A percentile compares a stretch with the other conserved stretches of the same genome.
These are phyloP conservation scores for Aspergillus wentii DNA, from an alignment of 495 filamentous ascomycete species.

Conservation along the genomic window DNA sequence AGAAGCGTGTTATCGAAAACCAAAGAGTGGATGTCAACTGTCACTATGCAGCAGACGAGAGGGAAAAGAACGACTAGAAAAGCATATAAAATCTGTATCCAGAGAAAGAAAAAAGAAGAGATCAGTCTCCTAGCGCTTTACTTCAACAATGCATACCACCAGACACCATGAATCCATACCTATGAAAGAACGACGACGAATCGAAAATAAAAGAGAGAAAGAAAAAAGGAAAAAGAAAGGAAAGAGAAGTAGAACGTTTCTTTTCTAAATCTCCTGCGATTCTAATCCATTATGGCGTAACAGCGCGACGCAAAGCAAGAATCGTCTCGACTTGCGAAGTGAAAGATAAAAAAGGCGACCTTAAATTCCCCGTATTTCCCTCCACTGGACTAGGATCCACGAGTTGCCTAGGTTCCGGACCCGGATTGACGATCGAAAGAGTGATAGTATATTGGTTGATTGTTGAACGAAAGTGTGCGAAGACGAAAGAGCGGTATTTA, in stretches of 20 bases:
- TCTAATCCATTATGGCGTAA: constrained; percentile 1
- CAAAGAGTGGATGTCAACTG: constrained; percentile 31
- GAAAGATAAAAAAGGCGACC: too few species aligned
- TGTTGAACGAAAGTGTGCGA: too few species aligned
- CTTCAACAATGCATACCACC: neutral
- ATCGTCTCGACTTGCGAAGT: too few species aligned
- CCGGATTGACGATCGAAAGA: too few species aligned
- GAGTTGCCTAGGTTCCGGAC: too few species aligned
- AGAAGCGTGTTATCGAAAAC: constrained; percentile 7
- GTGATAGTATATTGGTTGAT: too few species aligned
- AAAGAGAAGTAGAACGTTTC: neutral
- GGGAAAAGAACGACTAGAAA: constrained; percentile 10
- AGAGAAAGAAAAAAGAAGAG: neutral
- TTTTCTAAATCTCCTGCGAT: neutral
- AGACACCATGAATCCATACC: neutral
- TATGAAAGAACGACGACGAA: neutral
- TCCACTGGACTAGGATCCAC: too few species aligned
- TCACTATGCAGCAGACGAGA: constrained; percentile 14
- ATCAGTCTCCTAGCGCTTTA: neutral
- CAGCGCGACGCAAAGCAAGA: too few species aligned
- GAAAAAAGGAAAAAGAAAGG: constrained; percentile 1
- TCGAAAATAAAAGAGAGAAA: neutral
- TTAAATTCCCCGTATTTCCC: too few species aligned
- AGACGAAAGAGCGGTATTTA: too few species aligned
- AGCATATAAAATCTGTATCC: neutral